A percentile compares a stretch with the other conserved stretches of the same genome.
Evolutionary conservation across 192 early-diverging fungal genomes (phyloP).

Genomic region (Entophlyctis luteolus): DNA sequence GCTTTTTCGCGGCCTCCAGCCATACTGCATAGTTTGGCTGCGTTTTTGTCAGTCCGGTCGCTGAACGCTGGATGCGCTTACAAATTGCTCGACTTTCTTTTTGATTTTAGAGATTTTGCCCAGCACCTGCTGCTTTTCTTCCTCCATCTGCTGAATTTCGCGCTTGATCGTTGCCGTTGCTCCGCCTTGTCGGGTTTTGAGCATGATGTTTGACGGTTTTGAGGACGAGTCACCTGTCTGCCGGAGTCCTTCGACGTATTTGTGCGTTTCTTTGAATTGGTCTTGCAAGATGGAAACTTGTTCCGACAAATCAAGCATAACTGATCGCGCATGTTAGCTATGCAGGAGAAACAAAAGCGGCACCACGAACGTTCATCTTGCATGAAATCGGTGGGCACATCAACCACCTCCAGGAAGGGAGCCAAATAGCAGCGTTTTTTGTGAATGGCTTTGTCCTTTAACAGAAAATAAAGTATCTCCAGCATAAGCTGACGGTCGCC

Average conservation of each 20-base stretch:
- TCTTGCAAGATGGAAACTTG: constrained; percentile 49
- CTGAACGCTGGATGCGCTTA: constrained; percentile 27
- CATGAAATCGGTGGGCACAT: constrained; percentile 51
- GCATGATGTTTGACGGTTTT: neutral
- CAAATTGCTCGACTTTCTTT: constrained; percentile 55
- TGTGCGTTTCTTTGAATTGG: constrained; percentile 54
- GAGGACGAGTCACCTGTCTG: constrained; percentile 26
- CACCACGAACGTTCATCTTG: constrained; percentile 54
- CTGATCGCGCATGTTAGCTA: too few relatives aligned
- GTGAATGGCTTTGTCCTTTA: constrained; percentile 47
- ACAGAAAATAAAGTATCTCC: constrained; percentile 40
- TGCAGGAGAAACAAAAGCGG: neutral
- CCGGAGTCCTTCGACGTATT: constrained; percentile 43
- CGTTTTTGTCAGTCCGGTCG: neutral
- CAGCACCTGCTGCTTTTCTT: constrained; percentile 60
- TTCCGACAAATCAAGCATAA: constrained; percentile 41
- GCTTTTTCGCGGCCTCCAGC: constrained; percentile 55
- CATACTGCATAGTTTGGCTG: constrained; percentile 57
- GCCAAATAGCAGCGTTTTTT: constrained; percentile 60
- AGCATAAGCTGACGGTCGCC: constrained; percentile 41
- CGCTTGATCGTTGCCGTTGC: constrained; percentile 45
- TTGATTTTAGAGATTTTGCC: constrained; percentile 48
- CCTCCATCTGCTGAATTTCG: constrained; percentile 62
- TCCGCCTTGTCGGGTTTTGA: too few relatives aligned
- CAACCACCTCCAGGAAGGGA: constrained; percentile 44